Percentiles rank a stretch among this genome's conserved stretches.
These are phyloP conservation scores for Tricholoma furcatifolium DNA, from an alignment of 768 basidiomycete genomes.

Conservation along the genomic window DNA sequence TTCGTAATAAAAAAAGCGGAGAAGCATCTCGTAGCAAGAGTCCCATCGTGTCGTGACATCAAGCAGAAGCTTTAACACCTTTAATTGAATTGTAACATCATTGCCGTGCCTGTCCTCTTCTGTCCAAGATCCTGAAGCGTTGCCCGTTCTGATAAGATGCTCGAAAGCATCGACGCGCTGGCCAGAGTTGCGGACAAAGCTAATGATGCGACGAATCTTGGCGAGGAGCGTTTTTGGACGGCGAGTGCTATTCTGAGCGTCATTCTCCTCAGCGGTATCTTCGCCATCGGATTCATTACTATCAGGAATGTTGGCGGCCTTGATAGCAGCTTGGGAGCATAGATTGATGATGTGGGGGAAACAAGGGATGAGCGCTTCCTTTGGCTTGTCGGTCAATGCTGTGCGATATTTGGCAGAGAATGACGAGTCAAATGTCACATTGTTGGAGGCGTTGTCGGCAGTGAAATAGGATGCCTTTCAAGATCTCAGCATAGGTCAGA, in stretches of 20 bases:
- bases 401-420: too few species aligned
- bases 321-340: background rate
- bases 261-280: background rate
- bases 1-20: background rate
- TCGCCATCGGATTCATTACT: background rate
- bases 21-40: background rate
- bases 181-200: background rate
- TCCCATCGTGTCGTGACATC: slow-evolving; percentile 9
- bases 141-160: background rate
- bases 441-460: too few species aligned
- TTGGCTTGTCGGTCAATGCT: too few species aligned
- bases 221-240: background rate
- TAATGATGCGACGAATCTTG: background rate
- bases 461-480: too few species aligned
- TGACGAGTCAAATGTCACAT: too few species aligned
- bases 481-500: too few species aligned
- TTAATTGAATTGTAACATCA: too few species aligned
- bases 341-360: slow-evolving; percentile 10
- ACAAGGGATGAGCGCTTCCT: background rate
- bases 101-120: background rate
- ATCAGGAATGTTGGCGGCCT: background rate
- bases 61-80: too few species aligned
- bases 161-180: background rate
- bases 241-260: background rate
- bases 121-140: background rate